phyloP scores from a whole-genome alignment of 495 filamentous ascomycete genomes.

The Aeminium ludgeri region DNA sequence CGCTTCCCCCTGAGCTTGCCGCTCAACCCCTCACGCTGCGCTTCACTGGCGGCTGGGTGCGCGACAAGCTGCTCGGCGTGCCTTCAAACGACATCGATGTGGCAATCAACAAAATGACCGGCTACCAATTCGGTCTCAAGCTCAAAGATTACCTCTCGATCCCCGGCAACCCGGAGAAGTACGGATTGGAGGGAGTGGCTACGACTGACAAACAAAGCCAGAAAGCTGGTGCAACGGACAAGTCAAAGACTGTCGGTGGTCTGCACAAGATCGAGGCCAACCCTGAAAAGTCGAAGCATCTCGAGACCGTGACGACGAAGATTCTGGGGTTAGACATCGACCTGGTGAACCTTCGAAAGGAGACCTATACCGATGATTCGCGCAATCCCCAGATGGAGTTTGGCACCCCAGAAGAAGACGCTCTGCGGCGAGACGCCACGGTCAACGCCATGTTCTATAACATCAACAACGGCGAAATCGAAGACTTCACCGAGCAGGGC shows the following conservation, averaged over 20 bases:
- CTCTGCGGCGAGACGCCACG: constrained; percentile 76
- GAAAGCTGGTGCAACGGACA: constrained; percentile 12
- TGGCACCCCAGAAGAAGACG: constrained; percentile 80
- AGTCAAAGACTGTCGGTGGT: constrained; percentile 20
- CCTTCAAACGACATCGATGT: constrained; percentile 85
- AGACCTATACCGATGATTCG: constrained; percentile 72
- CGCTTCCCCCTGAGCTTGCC: constrained; percentile 28
- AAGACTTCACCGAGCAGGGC: constrained; percentile 68
- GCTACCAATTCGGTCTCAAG: constrained; percentile 57
- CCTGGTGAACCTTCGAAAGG: constrained; percentile 83
- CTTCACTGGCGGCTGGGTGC: constrained; percentile 96
- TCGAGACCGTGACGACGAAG: constrained; percentile 77
- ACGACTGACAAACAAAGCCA: constrained; percentile 12
- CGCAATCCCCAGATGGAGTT: constrained; percentile 88
- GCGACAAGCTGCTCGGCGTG: constrained; percentile 78
- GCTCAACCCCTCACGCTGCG: constrained; percentile 39
- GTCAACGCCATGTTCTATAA: constrained; percentile 97
- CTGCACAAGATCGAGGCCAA: constrained; percentile 45
- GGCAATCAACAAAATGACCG: constrained; percentile 89
- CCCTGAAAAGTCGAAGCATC: constrained; percentile 93
- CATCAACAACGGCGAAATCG: constrained; percentile 52
- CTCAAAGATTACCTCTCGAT: constrained; percentile 39
- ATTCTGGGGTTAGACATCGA: constrained; percentile 83
- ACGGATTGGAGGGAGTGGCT: constrained; percentile 21
- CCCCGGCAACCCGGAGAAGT: constrained; percentile 26